Evolutionary conservation across 129 eudicot species (phyloP), one percentile per base, ranked within the genome.

Genomic region (Tanacetum coccineum): DNA sequence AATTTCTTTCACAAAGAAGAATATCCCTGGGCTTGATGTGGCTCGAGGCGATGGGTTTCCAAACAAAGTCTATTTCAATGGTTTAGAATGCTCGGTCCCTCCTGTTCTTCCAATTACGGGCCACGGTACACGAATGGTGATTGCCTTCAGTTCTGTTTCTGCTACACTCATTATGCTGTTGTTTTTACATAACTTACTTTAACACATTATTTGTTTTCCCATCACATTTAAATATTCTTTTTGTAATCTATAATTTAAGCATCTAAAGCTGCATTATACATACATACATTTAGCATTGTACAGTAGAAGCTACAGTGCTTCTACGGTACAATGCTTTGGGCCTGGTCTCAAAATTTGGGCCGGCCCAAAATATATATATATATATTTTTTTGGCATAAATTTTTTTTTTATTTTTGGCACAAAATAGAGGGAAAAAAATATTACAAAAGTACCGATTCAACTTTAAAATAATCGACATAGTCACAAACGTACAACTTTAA

Each of bases 1-100:
- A 4, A 81, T 83, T 30, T 86, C 86, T 0, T 86, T 86, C 57
- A 86, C 79, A 18, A 86, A 83, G 78, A 83, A 78, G 75, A 63
- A 67, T 36, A 70, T 77, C 52, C 50, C 77, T 2, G 81, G 81
- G 44, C 75, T 83, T 20, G 64, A 83, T 20, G 87, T 83, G 68
- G 78, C 68, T 14, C 68, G 59, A 5, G 78, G 88, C n/a, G 93
- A 83, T 59, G 93, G 93, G 25, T 86, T 82, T 74, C 93, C 88
- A 1, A 75, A 39, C 21, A 86, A 80, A 72, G 83, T 83, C 17
- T 86, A 83, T 71, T 86, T 86, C 67, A 86, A 86, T 49, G 93
- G 93, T 0, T 79, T 68, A 46, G 93, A 86, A 48, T 86, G 89
- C 49, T 70, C 81, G 25, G 72, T 83, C 66, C 94, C 94, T 9